Evolutionary conservation across 805 yeast species (phyloP).

Genomic region (Gaillardinia entomophila): DNA sequence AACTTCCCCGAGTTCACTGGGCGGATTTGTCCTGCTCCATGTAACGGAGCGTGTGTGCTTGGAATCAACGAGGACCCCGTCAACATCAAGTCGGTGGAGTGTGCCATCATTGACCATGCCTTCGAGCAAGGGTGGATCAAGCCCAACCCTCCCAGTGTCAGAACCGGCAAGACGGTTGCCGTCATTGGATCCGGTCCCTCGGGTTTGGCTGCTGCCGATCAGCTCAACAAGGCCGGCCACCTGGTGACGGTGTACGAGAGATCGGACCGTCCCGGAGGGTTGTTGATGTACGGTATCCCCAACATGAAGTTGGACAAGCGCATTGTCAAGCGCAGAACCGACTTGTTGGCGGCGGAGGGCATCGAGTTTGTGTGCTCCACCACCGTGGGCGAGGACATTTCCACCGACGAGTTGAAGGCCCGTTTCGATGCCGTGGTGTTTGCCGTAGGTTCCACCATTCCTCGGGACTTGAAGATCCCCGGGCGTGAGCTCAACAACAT

Average conservation of each 20-base stretch:
- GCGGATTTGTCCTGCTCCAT: conserved; percentile 98
- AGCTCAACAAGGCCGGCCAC: conserved; percentile 95
- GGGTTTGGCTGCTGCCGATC: conserved; percentile 96
- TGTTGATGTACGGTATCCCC: conserved; percentile 98
- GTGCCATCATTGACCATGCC: conserved; percentile 94
- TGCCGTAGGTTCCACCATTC: conserved; percentile 94
- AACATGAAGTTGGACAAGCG: conserved; percentile 96
- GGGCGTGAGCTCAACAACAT: conserved; percentile 89
- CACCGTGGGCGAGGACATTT: conserved; percentile 78
- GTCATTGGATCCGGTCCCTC: conserved; percentile 96
- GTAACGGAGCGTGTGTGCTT: conserved; percentile 91
- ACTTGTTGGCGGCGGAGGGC: conserved; percentile 87
- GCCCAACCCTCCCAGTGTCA: conserved; percentile 68
- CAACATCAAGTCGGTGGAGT: conserved; percentile 92
- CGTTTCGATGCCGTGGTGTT: conserved; percentile 78
- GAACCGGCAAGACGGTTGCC: conserved; percentile 85
- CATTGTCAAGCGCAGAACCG: conserved; percentile 89
- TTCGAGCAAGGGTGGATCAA: conserved; percentile 95
- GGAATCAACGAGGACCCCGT: conserved; percentile 94
- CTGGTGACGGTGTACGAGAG: conserved; percentile 87
- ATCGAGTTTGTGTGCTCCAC: conserved; percentile 69
- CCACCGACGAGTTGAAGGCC: conserved; percentile 61
- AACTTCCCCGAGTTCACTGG: conserved; percentile 99
- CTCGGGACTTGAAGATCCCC: conserved; percentile 90
- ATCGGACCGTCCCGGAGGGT: conserved; percentile 93